Evolutionary conservation across 2,329 filamentous ascomycete species (phyloP).

Genomic region (Clonostachys solani): DNA sequence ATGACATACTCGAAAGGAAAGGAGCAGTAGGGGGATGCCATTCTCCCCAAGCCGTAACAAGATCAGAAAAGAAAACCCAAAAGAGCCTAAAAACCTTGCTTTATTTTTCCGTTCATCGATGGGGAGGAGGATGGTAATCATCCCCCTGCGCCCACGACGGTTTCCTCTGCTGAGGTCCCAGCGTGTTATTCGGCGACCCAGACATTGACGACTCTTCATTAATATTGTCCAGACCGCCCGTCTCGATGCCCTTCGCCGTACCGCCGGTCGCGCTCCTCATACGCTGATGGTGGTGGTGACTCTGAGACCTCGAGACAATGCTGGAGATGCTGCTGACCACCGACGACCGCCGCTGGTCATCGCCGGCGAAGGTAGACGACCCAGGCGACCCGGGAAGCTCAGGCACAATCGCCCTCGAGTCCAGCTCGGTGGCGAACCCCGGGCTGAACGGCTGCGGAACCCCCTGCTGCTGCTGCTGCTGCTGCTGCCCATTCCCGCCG

Average conservation of each 20-base stretch:
- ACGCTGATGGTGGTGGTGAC: constrained; percentile 16
- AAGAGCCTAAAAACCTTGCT: no score
- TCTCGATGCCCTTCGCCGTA: background rate
- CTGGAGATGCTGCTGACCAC: constrained; percentile 10
- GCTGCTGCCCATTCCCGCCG: constrained; percentile 8
- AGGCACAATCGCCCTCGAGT: constrained; percentile 22
- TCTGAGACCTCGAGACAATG: constrained; percentile 8
- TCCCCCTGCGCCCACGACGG: no score
- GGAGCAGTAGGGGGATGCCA: no score
- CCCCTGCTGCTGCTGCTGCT: constrained; percentile 6
- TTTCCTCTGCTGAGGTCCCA: no score
- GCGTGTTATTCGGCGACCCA: no score
- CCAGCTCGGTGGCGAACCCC: constrained; percentile 31
- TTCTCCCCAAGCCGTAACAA: no score
- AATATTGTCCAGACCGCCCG: constrained; percentile 1
- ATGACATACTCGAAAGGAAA: no score
- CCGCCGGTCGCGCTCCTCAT: constrained; percentile 12
- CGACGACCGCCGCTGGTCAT: constrained; percentile 18
- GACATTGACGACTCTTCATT: background rate
- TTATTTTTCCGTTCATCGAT: no score
- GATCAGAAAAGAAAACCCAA: no score
- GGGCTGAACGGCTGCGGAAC: no score
- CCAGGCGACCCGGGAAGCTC: constrained; percentile 24
- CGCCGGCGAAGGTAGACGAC: constrained; percentile 9
- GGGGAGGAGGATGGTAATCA: no score